phyloP scores from a whole-genome alignment of 148 eudicot species.

The Diospyros kaki region DNA sequence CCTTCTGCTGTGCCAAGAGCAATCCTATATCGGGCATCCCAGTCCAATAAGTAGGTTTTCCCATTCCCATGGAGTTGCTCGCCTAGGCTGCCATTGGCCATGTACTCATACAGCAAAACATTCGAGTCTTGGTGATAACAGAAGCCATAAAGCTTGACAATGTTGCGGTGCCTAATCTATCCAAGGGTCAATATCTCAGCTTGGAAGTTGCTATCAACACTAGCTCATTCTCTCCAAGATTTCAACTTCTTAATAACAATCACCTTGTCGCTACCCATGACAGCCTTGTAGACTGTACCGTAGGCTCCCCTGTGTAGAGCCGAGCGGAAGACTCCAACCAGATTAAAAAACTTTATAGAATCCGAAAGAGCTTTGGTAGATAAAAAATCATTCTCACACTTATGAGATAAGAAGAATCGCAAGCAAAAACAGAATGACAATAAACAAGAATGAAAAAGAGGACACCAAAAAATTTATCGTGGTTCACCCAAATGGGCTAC shows the following conservation, averaged over 20 bases:
- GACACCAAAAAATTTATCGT: too few relatives aligned
- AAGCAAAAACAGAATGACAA: too few relatives aligned
- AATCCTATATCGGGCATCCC: conserved; percentile 20
- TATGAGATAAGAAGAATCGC: too few relatives aligned
- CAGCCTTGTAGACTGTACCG: conserved; percentile 14
- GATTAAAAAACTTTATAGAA: too few relatives aligned
- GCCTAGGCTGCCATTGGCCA: conserved; percentile 17
- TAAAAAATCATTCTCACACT: too few relatives aligned
- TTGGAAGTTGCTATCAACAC: conserved; percentile 2
- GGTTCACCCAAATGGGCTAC: too few relatives aligned
- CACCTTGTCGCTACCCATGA: not conserved
- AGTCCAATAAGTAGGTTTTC: conserved; percentile 13
- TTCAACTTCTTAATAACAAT: conserved; percentile 11
- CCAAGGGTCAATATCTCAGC: conserved; percentile 17
- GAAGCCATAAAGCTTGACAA: conserved; percentile 12
- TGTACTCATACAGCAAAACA: conserved; percentile 13
- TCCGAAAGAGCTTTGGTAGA: too few relatives aligned
- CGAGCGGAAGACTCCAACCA: too few relatives aligned
- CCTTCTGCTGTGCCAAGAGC: conserved; percentile 24
- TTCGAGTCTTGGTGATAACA: conserved; percentile 12
- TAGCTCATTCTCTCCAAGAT: not conserved
- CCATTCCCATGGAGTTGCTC: conserved; percentile 17
- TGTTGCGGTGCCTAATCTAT: conserved; percentile 13
- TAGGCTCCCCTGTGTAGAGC: too few relatives aligned
- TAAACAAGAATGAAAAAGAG: too few relatives aligned